Evolutionary conservation across 2,329 filamentous ascomycete genomes (phyloP), one percentile per base, ranked within the genome.

Genomic region (Fusarium albosuccineum): DNA sequence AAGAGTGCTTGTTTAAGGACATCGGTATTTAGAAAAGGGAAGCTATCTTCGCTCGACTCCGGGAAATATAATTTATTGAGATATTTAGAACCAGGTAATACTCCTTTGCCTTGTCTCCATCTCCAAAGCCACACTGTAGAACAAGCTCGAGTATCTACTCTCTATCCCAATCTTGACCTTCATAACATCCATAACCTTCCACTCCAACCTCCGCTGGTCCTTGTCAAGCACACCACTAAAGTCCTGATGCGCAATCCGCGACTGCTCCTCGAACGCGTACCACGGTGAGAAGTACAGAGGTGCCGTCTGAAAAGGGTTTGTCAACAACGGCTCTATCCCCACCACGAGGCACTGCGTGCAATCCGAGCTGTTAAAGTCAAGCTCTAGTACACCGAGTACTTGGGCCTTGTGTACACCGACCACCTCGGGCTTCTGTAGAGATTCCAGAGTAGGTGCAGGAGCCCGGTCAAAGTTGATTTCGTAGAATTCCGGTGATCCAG

Each of bases 261-360:
- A 29, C 16, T 72, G 64, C 14, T 64, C 60, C 44, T 73, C 74
- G 48, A 76, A 76, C 3, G 73, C 71, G 22, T 69, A 75, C 74
- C 74, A 75, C 11, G 74, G 74, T 26, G 60, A 61, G 14, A 67
- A 67, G 39, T 74, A 75, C 50, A 75, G 54, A 17, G 73, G 64
- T n/a, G 65, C 63, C 1, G 72, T 75, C 5, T 61, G 72, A n/a
- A 75, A 73, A 3, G 70, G 64, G 44, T 75, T 75, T 2, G 66
- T 45, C 1, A 62, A 62, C 34, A 73, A 52, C 11, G 74, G 73
- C 46, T 75, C 73, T 3, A 75, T 34, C 14, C 74, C 74, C 3
- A 62, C 42, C 1, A 74, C 64, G 16, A 75, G 54, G 29, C 67
- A 75, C 17, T 53, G 66, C 22, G 41, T 67, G 33, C 37, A 64